Conservation (phyloP, 2,329 filamentous ascomycete species). For the Didymella pinodella region DNA sequence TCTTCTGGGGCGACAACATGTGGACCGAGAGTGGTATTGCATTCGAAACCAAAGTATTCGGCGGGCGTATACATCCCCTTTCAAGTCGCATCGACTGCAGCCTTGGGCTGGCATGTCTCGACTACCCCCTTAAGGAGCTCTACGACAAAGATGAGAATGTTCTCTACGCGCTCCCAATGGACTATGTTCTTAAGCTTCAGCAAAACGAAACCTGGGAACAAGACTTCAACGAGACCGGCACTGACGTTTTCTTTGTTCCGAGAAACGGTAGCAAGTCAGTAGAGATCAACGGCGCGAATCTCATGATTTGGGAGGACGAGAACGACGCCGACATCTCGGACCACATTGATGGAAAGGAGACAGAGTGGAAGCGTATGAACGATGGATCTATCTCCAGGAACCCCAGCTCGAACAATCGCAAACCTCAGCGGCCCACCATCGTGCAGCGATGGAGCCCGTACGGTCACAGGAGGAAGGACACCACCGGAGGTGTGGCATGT, state of each 20-base stretch:
- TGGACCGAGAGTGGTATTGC: slow-evolving; percentile 53
- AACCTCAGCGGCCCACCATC: slow-evolving; percentile 34
- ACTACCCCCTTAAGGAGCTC: slow-evolving; percentile 47
- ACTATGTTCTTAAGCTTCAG: slow-evolving; percentile 50
- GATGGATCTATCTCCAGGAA: slow-evolving; percentile 51
- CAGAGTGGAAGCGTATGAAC: slow-evolving; percentile 49
- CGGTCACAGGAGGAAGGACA: slow-evolving; percentile 39
- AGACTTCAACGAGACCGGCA: slow-evolving; percentile 36
- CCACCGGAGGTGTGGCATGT: slow-evolving; percentile 30
- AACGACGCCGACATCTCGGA: slow-evolving; percentile 50
- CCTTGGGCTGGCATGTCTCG: slow-evolving; percentile 48
- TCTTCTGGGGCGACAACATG: slow-evolving; percentile 51
- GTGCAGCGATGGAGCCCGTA: slow-evolving; percentile 48
- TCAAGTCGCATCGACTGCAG: slow-evolving; percentile 51
- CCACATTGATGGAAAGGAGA: slow-evolving; percentile 48
- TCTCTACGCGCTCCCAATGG: slow-evolving; percentile 51
- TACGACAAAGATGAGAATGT: slow-evolving; percentile 51
- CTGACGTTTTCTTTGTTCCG: slow-evolving; percentile 48
- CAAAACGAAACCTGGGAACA: slow-evolving; percentile 50
- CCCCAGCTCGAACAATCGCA: slow-evolving; percentile 45
- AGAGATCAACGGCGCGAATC: slow-evolving; percentile 50
- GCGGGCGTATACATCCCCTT: slow-evolving; percentile 50
- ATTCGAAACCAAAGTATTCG: slow-evolving; percentile 51
- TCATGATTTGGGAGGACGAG: slow-evolving; percentile 53
- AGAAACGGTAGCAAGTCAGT: slow-evolving; percentile 48